Evolutionary conservation across 768 basidiomycete genomes (phyloP), one percentile per base, ranked within the genome.

Genomic region (Filobasidium floriforme): DNA sequence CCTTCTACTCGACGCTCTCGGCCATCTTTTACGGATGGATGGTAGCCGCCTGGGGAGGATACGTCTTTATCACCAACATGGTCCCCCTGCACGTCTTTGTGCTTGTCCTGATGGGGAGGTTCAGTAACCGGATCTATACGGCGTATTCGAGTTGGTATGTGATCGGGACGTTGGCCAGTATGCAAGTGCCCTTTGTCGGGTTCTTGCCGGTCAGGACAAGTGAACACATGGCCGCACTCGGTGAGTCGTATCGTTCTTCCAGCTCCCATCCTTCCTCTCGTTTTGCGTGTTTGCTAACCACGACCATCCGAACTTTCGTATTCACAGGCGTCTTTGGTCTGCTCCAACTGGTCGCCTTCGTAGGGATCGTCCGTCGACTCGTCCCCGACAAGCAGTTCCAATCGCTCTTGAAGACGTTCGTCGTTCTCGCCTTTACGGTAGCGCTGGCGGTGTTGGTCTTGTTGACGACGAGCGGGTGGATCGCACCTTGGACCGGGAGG

Each of bases 21-120:
- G 96, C 93, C 19, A 81, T 98, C 2, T 98, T 98, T 81, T 99
- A 99, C 81, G 98, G 97, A 72, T 99, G 98, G 84, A 99, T 99
- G 96, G 96, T 99, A n/a, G 94, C 96, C 61, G 96, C 96, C 37
- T 99, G 96, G 96, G 96, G 94, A 89, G 73, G 72, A 52, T 99
- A 98, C 80, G 96, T 89, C 0, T 99, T 99, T 84, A 99, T 99
- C 79, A 99, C 96, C 55, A 99, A 99, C 83, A 99, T 99, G 94
- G 93, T 98, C 67, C 96, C 96, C 43, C 81, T 99, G 1, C 96
- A 99, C 73, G 89, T 90, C 0, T 84, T 98, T n/a, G 87, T 90
- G 41, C 87, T 99, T 65, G 85, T 97, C 63, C 82, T 98, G 41
- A 99, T 98, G 96, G 93, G 93, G 22, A 87, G 96, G 59, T 99